phyloP scores from a whole-genome alignment of 345 rosid species.

The Schrenkiella parvula region DNA sequence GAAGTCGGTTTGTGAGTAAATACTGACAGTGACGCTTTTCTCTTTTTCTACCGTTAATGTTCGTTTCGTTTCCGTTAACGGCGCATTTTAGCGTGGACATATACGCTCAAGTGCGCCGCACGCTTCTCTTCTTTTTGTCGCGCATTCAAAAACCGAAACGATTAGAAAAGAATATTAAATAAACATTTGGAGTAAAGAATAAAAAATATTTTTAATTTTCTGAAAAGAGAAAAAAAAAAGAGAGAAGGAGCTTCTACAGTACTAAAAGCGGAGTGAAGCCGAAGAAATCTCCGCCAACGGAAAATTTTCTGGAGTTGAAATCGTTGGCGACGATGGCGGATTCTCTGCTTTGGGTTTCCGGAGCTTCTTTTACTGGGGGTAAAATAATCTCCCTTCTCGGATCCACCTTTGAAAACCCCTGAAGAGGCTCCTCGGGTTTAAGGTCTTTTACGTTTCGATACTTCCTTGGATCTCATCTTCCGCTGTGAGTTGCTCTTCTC shows the following conservation, averaged over 20 bases:
- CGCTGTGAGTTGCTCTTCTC: slow-evolving; percentile 14
- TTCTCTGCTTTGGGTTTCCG: slow-evolving; percentile 31
- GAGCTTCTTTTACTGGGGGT: slow-evolving; percentile 32
- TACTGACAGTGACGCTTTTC: not conserved
- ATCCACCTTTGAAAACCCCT: slow-evolving; percentile 37
- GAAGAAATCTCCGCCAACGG: slow-evolving; percentile 50
- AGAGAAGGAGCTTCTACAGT: slow-evolving; percentile 23
- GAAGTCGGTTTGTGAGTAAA: not conserved
- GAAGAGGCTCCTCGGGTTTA: slow-evolving; percentile 20
- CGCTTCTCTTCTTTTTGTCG: slow-evolving; percentile 36
- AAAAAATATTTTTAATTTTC: not conserved
- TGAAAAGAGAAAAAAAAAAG: not conserved
- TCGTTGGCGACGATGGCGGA: slow-evolving; percentile 47
- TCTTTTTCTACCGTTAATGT: slow-evolving; percentile 37
- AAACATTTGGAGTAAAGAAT: not conserved
- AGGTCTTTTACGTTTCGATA: not conserved
- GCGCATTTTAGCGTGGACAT: slow-evolving; percentile 29
- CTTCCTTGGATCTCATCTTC: slow-evolving; percentile 18
- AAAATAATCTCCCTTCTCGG: slow-evolving; percentile 34
- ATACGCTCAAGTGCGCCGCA: slow-evolving; percentile 34
- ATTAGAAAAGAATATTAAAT: slow-evolving; percentile 13
- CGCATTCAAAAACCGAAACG: slow-evolving; percentile 34
- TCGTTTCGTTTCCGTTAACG: slow-evolving; percentile 39
- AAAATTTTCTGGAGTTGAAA: slow-evolving; percentile 10
- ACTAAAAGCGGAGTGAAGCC: slow-evolving; percentile 44